Evolutionary conservation across 1,284 basidiomycete genomes (phyloP).

Genomic region (Gymnopus androsaceus): DNA sequence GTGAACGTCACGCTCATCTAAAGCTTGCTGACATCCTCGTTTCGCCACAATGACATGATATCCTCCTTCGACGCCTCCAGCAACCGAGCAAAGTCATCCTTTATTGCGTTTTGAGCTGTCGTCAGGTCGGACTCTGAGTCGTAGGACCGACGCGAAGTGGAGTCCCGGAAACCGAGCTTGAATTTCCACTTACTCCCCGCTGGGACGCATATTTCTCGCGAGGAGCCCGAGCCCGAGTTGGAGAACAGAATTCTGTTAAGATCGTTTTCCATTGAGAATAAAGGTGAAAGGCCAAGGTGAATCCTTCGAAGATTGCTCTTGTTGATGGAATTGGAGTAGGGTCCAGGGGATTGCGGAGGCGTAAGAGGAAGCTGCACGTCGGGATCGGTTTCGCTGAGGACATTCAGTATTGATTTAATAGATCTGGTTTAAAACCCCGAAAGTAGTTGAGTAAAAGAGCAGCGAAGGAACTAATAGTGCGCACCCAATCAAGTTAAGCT

Average conservation of each 20-base stretch:
- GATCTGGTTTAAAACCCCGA: no score
- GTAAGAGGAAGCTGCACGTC: conserved; percentile 14
- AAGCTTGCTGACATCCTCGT: conserved; percentile 52
- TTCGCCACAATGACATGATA: conserved; percentile 63
- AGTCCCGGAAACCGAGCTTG: conserved; percentile 21
- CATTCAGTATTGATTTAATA: conserved; percentile 53
- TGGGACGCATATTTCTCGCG: conserved; percentile 51
- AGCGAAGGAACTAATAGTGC: conserved; percentile 21
- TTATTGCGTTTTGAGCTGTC: conserved; percentile 14
- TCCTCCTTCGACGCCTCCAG: conserved; percentile 61
- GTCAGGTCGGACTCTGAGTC: conserved; percentile 9
- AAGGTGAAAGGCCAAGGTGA: conserved; percentile 57
- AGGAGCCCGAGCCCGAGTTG: not conserved
- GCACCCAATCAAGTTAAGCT: conserved; percentile 68
- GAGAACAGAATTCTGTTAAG: conserved; percentile 42
- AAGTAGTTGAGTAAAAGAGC: no score
- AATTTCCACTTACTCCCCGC: conserved; percentile 62
- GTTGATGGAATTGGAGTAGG: conserved; percentile 21
- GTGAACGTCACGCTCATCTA: conserved; percentile 47
- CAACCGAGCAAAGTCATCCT: conserved; percentile 48
- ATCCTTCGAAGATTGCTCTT: conserved; percentile 40
- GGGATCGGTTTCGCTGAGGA: conserved; percentile 21
- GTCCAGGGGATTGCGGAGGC: conserved; percentile 31
- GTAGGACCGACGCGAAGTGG: not conserved
- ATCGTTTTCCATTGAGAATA: conserved; percentile 59